A percentile compares a stretch with the other conserved stretches of the same genome.
These are phyloP conservation scores for Graphilbum sp. DNA, from an alignment of 2,329 filamentous ascomycete species.

Conservation along the genomic window DNA sequence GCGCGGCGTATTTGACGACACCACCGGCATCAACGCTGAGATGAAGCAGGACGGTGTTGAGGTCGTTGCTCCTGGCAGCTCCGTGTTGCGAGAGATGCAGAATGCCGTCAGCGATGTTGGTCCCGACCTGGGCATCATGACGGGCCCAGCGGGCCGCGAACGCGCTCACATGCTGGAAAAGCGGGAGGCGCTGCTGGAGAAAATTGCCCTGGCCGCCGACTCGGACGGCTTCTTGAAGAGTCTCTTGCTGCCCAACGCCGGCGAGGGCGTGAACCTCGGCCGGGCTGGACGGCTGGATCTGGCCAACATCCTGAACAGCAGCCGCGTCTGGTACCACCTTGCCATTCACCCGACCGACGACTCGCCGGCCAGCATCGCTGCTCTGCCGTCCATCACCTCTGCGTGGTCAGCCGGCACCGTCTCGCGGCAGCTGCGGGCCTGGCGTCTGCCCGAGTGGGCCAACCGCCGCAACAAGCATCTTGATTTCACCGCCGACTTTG, in stretches of 20 bases:
- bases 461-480: constrained; percentile 81
- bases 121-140: constrained; percentile 62
- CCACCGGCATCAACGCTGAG: constrained; percentile 82
- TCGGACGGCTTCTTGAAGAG: constrained; percentile 68
- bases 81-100: constrained; percentile 76
- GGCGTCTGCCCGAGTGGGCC: constrained; percentile 91
- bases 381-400: constrained; percentile 54
- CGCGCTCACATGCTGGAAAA: constrained; percentile 67
- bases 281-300: constrained; percentile 67
- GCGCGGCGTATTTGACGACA: constrained; percentile 83
- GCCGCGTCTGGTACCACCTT: constrained; percentile 89
- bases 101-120: constrained; percentile 62
- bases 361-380: constrained; percentile 56
- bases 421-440: constrained; percentile 80
- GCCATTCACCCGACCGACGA: constrained; percentile 86
- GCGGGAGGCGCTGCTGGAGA: constrained; percentile 70
- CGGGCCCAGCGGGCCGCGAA: constrained; percentile 50
- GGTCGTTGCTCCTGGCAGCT: constrained; percentile 57
- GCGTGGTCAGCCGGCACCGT: constrained; percentile 88
- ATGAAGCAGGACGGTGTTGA: constrained; percentile 92
- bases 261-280: constrained; percentile 67
- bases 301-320: constrained; percentile 56
- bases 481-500: constrained; percentile 94
- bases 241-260: constrained; percentile 62
- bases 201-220: constrained; percentile 67